Conservation (phyloP, 306 rosid species). For the Corylus avellana region DNA sequence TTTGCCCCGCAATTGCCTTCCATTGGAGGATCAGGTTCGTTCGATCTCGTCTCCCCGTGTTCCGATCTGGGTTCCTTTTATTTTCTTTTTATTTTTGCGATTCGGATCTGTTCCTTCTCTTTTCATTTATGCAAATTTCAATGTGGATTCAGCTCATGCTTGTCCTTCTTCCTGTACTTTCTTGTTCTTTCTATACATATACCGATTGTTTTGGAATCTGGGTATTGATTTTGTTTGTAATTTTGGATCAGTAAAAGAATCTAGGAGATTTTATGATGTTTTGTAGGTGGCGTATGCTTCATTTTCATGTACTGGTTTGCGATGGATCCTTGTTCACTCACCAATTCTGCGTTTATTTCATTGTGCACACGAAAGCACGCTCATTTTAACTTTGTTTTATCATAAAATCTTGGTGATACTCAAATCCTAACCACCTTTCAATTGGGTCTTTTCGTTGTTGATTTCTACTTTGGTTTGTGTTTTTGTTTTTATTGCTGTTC, state of each 20-base stretch:
- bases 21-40: constrained; percentile 22
- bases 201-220: background rate
- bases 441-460: too few species aligned
- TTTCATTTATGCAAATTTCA: background rate
- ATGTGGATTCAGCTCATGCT: background rate
- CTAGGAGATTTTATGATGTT: background rate
- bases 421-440: too few species aligned
- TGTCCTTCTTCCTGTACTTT: background rate
- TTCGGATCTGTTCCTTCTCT: constrained; percentile 34
- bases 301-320: background rate
- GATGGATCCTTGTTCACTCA: background rate
- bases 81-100: background rate
- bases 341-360: background rate
- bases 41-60: constrained; percentile 20
- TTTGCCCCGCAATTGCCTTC: constrained; percentile 21
- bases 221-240: background rate
- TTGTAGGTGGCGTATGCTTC: background rate
- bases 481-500: background rate
- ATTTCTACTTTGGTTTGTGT: background rate
- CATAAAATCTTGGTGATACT: too few species aligned
- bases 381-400: background rate
- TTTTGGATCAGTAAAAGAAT: background rate
- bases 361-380: background rate
- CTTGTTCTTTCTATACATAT: background rate
- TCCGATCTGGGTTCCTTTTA: constrained; percentile 41